Percentiles rank a stretch among this genome's conserved stretches.
phyloP scores from a whole-genome alignment of 2,329 filamentous ascomycete genomes.

The Monilinia polystroma region DNA sequence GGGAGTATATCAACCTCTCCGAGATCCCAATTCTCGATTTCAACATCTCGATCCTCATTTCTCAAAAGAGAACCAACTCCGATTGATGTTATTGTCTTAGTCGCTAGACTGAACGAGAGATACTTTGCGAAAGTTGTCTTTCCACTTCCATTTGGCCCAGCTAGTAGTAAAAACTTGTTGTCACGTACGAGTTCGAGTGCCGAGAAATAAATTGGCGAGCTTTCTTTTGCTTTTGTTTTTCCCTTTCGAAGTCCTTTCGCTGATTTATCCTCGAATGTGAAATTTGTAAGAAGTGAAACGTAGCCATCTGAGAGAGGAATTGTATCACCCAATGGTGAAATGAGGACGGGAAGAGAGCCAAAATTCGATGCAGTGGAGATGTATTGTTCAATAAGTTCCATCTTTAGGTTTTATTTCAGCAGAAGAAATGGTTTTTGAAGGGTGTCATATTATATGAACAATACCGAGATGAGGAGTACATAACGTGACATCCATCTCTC shows the following conservation, averaged over 20 bases:
- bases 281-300: background rate
- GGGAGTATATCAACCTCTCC: background rate
- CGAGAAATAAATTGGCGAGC: background rate
- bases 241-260: background rate
- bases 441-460: no score
- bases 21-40: background rate
- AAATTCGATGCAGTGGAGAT: background rate
- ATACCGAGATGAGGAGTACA: no score
- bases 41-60: background rate
- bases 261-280: background rate
- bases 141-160: background rate
- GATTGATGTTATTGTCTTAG: background rate
- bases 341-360: background rate
- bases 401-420: background rate
- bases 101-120: background rate
- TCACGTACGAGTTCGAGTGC: background rate
- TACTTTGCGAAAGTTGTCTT: constrained; percentile 1
- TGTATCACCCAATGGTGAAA: background rate
- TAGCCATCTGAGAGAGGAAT: background rate
- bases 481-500: no score
- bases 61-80: background rate
- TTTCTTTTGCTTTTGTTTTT: background rate
- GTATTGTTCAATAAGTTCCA: background rate
- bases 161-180: background rate
- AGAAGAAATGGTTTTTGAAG: background rate